Evolutionary conservation across 2,329 filamentous ascomycete genomes (phyloP).

Genomic region (Curvularia sp.): DNA sequence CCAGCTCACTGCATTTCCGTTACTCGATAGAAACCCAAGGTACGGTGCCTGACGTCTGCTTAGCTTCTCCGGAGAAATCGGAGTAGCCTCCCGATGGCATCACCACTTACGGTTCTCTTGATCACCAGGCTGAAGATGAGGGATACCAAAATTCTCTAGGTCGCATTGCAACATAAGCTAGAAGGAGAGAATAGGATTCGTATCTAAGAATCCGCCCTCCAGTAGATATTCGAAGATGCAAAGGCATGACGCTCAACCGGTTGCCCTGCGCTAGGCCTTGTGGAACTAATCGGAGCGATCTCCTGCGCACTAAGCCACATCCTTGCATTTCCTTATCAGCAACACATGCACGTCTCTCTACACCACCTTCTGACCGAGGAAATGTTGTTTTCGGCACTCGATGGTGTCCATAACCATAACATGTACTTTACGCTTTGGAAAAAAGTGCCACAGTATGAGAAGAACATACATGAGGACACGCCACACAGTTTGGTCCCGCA

Average conservation of each 20-base stretch:
- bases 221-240: constrained; percentile 11
- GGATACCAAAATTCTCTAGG: background rate
- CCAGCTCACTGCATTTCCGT: constrained; percentile 34
- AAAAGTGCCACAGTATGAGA: background rate
- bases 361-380: constrained; percentile 8
- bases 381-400: background rate
- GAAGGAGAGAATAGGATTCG: background rate
- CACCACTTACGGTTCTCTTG: constrained; percentile 4
- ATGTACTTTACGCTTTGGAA: background rate
- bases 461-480: background rate
- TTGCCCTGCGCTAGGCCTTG: constrained; percentile 41
- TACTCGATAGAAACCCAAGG: constrained; percentile 47
- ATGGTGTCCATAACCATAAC: background rate
- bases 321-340: constrained; percentile 35
- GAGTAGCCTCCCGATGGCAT: constrained; percentile 4
- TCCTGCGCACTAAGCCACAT: constrained; percentile 18
- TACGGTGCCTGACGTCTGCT: constrained; percentile 40
- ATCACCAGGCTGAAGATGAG: background rate
- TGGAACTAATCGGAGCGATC: constrained; percentile 35
- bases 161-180: background rate
- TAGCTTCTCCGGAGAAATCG: constrained; percentile 18
- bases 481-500: too few relatives aligned
- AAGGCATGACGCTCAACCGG: constrained; percentile 30
- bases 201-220: background rate
- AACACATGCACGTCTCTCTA: constrained; percentile 20